Evolutionary conservation across 2,329 filamentous ascomycete genomes (phyloP).

Genomic region (Purpureocillium takamizusanense): DNA sequence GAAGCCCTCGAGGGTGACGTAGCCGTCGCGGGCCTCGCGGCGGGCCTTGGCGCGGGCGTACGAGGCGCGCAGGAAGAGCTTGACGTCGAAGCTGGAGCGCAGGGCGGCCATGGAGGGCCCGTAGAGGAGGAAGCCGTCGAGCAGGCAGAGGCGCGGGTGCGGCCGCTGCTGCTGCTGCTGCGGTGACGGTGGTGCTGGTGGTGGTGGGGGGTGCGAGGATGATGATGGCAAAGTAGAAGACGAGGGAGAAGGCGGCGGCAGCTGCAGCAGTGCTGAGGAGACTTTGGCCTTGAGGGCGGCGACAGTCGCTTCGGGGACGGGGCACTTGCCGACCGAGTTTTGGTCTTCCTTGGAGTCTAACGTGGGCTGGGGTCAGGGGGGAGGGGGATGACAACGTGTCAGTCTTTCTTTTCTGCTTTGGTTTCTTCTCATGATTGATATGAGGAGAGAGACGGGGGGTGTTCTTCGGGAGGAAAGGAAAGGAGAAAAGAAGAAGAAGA

Average conservation of each 20-base stretch:
- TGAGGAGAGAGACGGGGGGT: background rate
- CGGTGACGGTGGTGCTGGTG: too few relatives aligned
- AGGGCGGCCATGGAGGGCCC: constrained; percentile 45
- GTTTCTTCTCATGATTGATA: too few relatives aligned
- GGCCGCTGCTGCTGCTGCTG: too few relatives aligned
- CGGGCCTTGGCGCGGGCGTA: constrained; percentile 55
- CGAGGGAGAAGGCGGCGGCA: constrained; percentile 23
- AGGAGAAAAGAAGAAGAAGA: too few relatives aligned
- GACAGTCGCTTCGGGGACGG: constrained; percentile 39
- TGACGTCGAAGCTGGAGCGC: constrained; percentile 58
- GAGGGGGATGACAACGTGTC: too few relatives aligned
- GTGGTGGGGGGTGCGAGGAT: too few relatives aligned
- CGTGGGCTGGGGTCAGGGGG: constrained; percentile 12
- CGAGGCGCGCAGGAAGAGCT: constrained; percentile 67
- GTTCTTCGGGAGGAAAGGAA: background rate
- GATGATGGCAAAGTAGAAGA: too few relatives aligned
- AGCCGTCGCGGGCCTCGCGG: constrained; percentile 61
- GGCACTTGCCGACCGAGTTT: constrained; percentile 49
- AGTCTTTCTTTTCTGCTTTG: too few relatives aligned
- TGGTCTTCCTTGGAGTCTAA: constrained; percentile 42
- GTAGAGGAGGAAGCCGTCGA: constrained; percentile 87
- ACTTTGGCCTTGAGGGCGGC: constrained; percentile 37
- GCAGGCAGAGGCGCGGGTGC: constrained; percentile 51
- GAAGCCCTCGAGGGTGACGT: constrained; percentile 80
- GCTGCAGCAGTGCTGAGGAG: constrained; percentile 32